Evolutionary conservation across 2,329 filamentous ascomycete species (phyloP), one percentile per base, ranked within the genome.

Genomic region (Pseudophaeomoniella oleicola): DNA sequence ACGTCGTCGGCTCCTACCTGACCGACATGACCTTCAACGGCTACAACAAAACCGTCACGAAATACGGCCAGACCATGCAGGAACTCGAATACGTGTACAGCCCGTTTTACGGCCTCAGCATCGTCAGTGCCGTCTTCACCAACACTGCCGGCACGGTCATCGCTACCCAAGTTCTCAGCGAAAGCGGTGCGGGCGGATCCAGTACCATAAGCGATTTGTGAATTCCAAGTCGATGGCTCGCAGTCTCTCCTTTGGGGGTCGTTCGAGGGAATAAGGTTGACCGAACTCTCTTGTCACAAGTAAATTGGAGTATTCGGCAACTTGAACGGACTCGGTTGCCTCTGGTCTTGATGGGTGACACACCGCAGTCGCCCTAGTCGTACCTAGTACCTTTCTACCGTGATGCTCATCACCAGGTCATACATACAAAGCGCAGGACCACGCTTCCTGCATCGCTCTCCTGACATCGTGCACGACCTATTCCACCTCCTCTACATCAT

Each of bases 21-120:
- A 55, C 50, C 32, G 63, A 69, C 46, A 75, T 75, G 70, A 58
- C 52, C 6, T 72, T 71, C 48, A 72, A 61, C 29, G 69, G 70
- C 3, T 67, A 65, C 44, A 67, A 71, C 51, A 57, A 62, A 41
- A 62, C 58, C 13, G 55, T 64, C 32, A 51, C 54, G 11, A 49
- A 58, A 16, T 60, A 69, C 42, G 67, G 64, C 2, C 44, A 60
- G 42, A 52, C 57, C 32, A 64, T 67, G 38, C 62, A 57, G 42
- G 68, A 72, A 51, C 49, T 68, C 45, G 63, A 69, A 46, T 74
- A 72, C 48, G 48, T 64, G 18, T 74, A 73, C 45, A 52, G 55
- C 46, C 71, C 70, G 1, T 72, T 67, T 43, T 51, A 52, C 5
- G 60, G 70, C 19, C 41, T 66, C 48, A 54, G 63, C 50, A 56